Evolutionary conservation across 2,329 filamentous ascomycete species (phyloP), one percentile per base, ranked within the genome.

Genomic region (Aspergillus eucalypticola): DNA sequence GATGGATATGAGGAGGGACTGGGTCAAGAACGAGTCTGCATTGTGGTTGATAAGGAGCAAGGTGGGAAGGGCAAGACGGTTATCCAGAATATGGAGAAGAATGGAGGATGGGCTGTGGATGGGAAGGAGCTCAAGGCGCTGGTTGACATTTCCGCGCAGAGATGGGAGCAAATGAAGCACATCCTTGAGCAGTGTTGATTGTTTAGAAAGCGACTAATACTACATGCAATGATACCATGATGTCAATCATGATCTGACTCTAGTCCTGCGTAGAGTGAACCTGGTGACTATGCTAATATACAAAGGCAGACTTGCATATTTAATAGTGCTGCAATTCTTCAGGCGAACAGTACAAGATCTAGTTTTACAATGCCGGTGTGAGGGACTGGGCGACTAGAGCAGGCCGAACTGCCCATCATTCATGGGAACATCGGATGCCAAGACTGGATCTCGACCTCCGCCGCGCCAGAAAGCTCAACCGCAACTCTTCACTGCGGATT

Each of bases 1-100:
- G 95, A 99, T 78, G 86, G 87, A 21, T 89, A 96, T 67, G 95
- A 99, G 79, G 95, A 98, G 79, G 86, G 84, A 8, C 78, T 96
- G 46, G 96, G 92, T 72, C 83, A 88, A 62, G 95, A 99, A 81
- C 84, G 78, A n/a, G 81, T 95, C n/a, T 93, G 88, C 2, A 79
- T 96, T 35, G 88, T 95, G 52, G 86, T 96, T n/a, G 90, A 94
- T 72, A 72, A 70, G 58, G 65, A 71, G 38, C 62, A 65, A 69
- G 72, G 61, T n/a, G 83, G 80, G 1, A 78, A 81, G 53, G 83
- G 81, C 3, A 84, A 82, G 67, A 70, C 71, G 11, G 73, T 74
- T 35, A 81, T 96, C 17, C 67, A 91, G 65, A 86, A 84, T 53
- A 83, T 98, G 62, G 91, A 95, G 69, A 98, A 96, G 82, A 86